Conservation (phyloP, 768 basidiomycete species). For the Boletus insuetus region DNA sequence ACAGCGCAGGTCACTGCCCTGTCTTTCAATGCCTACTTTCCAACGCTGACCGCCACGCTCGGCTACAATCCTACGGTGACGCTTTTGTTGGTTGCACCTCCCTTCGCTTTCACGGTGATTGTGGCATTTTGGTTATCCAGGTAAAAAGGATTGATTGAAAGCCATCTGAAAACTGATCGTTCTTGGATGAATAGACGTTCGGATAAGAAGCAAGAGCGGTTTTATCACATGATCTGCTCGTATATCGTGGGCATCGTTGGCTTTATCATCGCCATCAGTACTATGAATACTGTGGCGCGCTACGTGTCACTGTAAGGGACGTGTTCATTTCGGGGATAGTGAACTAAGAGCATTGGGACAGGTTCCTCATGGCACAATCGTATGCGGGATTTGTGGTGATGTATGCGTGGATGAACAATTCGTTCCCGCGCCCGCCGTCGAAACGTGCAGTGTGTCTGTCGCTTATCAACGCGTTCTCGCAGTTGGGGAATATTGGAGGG, state of each 20-base stretch:
- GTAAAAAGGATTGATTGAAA: constrained; percentile 29
- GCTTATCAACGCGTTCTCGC: constrained; percentile 76
- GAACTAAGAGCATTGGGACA: constrained; percentile 25
- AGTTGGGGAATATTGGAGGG: constrained; percentile 81
- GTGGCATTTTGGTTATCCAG: constrained; percentile 51
- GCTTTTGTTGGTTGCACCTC: constrained; percentile 74
- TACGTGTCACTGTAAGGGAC: constrained; percentile 59
- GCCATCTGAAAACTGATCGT: neutral
- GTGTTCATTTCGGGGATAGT: constrained; percentile 3
- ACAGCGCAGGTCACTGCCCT: constrained; percentile 43
- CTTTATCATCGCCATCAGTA: constrained; percentile 63
- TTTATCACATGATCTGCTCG: constrained; percentile 60
- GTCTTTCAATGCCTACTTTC: constrained; percentile 82
- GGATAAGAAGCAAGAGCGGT: constrained; percentile 67
- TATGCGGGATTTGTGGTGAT: constrained; percentile 73
- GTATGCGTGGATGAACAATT: constrained; percentile 49
- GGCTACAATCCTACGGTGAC: constrained; percentile 62
- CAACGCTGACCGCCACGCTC: constrained; percentile 71
- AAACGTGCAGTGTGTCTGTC: constrained; percentile 86
- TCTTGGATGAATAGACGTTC: constrained; percentile 49
- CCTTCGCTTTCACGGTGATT: constrained; percentile 60
- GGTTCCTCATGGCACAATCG: constrained; percentile 74
- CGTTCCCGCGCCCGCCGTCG: constrained; percentile 72
- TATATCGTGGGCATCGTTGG: constrained; percentile 60
- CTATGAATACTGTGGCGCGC: constrained; percentile 59